Evolutionary conservation across 2,329 filamentous ascomycete genomes (phyloP), one percentile per base, ranked within the genome.

Genomic region (Geosmithia flava): DNA sequence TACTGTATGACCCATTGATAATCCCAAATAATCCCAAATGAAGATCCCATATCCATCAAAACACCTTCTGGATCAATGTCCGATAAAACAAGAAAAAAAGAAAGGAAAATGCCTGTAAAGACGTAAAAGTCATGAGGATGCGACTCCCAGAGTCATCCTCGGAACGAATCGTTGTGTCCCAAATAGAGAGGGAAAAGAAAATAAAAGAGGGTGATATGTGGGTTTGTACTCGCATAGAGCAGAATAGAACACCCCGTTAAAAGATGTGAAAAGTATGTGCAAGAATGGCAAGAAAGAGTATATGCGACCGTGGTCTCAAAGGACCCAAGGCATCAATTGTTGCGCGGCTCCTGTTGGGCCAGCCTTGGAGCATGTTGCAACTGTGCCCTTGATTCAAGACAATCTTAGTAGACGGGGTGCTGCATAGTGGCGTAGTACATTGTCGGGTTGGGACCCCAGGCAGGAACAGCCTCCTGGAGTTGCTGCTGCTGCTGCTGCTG

Each of bases 341-440:
- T 37, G 33, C 33, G 6, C 33, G 23, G 23, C 23, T 27, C 23
- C 23, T 4, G 23, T 27, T 11, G 33, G 33, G 15, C 33, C 33
- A 37, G 33, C 33, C 33, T 37, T 37, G 10, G 33, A 37, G 33
- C 33, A 37, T 37, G 15, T 37, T 7, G 33, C 33, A 11, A 7
- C 33, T n/a, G 3, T 11, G 33, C 33, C 33, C 33, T 37, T 11
- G 23, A 8, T 8, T 8, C 23, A 27, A 8, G 23, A 27, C 23
- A 27, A 8, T 8, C 11, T 23, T 42, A 47, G 20, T 47, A 47
- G 17, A 47, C 39, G 20, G 46, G 46, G 39, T 23, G 20, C 20
- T 19, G 37, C 46, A 47, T 43, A 16, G 46, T 15, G 4, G 42
- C n/a, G 29, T 48, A 48, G 41, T 48, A 48, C 29, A 48, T 39